phyloP scores from a whole-genome alignment of 1,284 basidiomycete genomes.

The Cryptococcus hybrid region DNA sequence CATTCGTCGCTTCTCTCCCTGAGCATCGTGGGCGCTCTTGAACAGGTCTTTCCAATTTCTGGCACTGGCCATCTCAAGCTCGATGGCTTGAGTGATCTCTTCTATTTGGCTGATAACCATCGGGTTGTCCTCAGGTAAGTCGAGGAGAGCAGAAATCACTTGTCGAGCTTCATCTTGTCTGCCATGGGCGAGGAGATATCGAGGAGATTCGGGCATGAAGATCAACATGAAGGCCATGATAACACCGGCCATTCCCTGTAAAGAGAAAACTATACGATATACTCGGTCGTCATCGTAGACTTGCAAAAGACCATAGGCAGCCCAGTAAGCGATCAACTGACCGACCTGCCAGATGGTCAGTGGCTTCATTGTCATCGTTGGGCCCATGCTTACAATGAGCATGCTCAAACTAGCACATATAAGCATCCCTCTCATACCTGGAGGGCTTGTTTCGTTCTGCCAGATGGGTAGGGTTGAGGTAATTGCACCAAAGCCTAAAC shows the following conservation, averaged over 20 bases:
- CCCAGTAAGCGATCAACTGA: constrained; percentile 25
- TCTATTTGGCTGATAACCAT: constrained; percentile 8
- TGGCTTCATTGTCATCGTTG: neutral
- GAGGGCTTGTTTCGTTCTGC: constrained; percentile 21
- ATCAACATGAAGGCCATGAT: constrained; percentile 10
- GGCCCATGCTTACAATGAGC: constrained; percentile 13
- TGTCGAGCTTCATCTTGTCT: constrained; percentile 9
- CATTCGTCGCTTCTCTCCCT: constrained; percentile 20
- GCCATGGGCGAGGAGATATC: constrained; percentile 14
- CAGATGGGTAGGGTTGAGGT: constrained; percentile 19
- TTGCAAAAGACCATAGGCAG: constrained; percentile 19
- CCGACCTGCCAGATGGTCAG: constrained; percentile 9
- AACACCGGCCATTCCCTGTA: constrained; percentile 14
- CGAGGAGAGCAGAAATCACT: constrained; percentile 9
- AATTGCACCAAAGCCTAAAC: constrained; percentile 19
- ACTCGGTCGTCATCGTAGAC: constrained; percentile 12
- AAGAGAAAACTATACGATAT: constrained; percentile 16
- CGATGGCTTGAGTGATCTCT: constrained; percentile 16
- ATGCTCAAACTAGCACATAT: constrained; percentile 20
- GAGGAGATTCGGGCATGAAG: constrained; percentile 20
- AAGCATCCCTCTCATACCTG: constrained; percentile 17
- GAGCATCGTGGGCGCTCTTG: constrained; percentile 9
- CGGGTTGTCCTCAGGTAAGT: constrained; percentile 7
- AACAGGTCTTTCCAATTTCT: constrained; percentile 17
- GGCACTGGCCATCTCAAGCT: constrained; percentile 17